Conservation (phyloP, 1,284 basidiomycete species). For the Melampsora medusae region DNA sequence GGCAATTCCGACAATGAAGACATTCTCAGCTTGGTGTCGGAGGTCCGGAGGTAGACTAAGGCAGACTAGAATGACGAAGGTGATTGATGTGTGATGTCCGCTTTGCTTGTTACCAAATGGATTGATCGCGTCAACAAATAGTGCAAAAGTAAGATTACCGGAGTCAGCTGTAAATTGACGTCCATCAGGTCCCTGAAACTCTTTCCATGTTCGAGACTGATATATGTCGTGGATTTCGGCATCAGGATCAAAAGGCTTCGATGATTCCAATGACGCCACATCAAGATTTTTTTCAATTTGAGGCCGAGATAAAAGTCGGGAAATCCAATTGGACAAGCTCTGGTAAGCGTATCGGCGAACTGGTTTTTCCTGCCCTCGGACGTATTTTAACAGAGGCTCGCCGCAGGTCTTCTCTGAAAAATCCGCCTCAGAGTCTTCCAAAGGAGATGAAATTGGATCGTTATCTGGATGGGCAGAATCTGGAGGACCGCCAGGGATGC, state of each 20-base stretch:
- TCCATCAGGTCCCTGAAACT: constrained; percentile 15
- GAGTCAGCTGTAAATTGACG: not conserved
- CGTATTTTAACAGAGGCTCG: not conserved
- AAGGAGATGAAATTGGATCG: not conserved
- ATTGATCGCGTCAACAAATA: constrained; percentile 28
- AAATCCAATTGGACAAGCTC: constrained; percentile 23
- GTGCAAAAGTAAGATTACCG: constrained; percentile 4
- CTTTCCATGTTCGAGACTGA: constrained; percentile 20
- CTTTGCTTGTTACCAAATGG: constrained; percentile 17
- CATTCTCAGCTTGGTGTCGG: constrained; percentile 54
- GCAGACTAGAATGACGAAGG: constrained; percentile 5
- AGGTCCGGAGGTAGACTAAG: constrained; percentile 28
- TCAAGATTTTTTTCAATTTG: constrained; percentile 11
- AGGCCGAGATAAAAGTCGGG: constrained; percentile 14
- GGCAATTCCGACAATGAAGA: constrained; percentile 56
- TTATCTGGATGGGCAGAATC: not conserved
- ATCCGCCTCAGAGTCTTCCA: not conserved
- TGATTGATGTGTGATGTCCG: constrained; percentile 4
- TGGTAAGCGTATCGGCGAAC: constrained; percentile 21
- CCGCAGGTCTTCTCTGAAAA: constrained; percentile 5
- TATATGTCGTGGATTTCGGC: not conserved
- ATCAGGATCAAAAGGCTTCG: not conserved
- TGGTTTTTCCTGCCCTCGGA: not conserved
- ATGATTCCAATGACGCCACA: not conserved
- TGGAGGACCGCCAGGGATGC: not conserved